Evolutionary conservation across 2,329 filamentous ascomycete genomes (phyloP).

Genomic region (Fusarium sp.): DNA sequence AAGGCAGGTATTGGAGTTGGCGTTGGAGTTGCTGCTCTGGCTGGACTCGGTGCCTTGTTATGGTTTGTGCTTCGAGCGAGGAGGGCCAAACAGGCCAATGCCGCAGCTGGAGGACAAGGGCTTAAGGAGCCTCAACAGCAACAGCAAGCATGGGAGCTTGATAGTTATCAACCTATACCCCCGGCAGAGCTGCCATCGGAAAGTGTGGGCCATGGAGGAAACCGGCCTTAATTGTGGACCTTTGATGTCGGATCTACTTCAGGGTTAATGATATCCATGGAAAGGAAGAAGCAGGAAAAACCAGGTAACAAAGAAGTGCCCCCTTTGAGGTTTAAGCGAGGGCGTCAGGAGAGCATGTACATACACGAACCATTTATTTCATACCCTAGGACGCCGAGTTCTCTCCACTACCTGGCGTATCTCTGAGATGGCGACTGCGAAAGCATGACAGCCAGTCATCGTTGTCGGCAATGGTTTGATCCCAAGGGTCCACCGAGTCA

Average conservation of each 20-base stretch:
- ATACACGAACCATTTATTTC: neutral
- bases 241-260: neutral
- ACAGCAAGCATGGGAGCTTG: neutral
- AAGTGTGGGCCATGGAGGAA: neutral
- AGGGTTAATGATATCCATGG: neutral
- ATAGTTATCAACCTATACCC: neutral
- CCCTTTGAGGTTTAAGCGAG: neutral
- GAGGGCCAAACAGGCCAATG: neutral
- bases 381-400: neutral
- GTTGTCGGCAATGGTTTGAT: constrained; percentile 46
- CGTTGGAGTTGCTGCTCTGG: neutral
- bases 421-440: constrained; percentile 15
- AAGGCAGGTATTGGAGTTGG: neutral
- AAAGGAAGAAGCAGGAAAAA: neutral
- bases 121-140: neutral
- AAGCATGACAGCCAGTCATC: constrained; percentile 44
- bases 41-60: neutral
- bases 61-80: neutral
- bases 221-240: neutral
- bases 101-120: neutral
- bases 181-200: neutral
- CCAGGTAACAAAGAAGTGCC: too few relatives aligned
- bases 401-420: neutral
- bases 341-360: neutral
- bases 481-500: constrained; percentile 38